These are phyloP conservation scores for Gynochthodes officinalis DNA, from an alignment of 257 asterid species.

Conservation along the genomic window DNA sequence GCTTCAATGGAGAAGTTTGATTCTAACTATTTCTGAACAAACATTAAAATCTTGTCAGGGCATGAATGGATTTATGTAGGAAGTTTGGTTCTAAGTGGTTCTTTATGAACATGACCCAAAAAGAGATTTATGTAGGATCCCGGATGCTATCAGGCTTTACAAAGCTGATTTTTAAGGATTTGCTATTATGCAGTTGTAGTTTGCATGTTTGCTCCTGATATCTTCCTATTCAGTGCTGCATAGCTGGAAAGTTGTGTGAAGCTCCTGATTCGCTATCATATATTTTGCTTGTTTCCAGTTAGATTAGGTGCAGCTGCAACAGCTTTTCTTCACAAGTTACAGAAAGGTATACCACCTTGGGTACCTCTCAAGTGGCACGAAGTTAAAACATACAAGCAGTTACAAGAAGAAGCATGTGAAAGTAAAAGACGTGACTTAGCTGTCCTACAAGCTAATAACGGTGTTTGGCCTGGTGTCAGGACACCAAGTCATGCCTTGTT, in stretches of 20 bases:
- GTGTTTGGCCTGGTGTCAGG: conserved; percentile 90
- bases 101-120: neutral
- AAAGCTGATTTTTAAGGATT: neutral
- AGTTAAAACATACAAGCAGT: conserved; percentile 78
- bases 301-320: conserved; percentile 93
- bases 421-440: conserved; percentile 87
- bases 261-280: neutral
- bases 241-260: neutral
- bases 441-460: conserved; percentile 81
- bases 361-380: conserved; percentile 95
- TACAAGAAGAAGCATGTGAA: conserved; percentile 87
- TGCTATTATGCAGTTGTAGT: neutral
- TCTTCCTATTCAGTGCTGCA: neutral
- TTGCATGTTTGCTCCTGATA: neutral
- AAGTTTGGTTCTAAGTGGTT: neutral
- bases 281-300: conserved; percentile 47
- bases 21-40: neutral
- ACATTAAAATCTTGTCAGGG: neutral
- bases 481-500: conserved; percentile 91
- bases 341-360: conserved; percentile 95
- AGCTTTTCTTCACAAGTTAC: conserved; percentile 79
- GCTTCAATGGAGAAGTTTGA: neutral
- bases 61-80: neutral
- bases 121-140: conserved; percentile 5
- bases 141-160: neutral